Evolutionary conservation across 2,329 filamentous ascomycete species (phyloP).

Genomic region (Aspergillus pseudotamarii): DNA sequence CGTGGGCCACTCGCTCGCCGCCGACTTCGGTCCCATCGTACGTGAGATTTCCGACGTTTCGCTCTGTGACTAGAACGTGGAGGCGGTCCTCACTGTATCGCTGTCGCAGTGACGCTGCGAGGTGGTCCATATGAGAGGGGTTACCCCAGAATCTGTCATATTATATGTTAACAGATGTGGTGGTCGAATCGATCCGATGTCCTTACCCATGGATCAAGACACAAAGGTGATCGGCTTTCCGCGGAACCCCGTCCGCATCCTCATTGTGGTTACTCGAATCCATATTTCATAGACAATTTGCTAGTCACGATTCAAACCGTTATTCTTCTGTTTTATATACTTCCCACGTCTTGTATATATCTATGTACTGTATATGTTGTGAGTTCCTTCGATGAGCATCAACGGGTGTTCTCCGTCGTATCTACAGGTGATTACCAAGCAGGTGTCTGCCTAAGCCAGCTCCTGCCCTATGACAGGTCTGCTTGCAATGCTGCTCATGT

Average conservation of each 20-base stretch:
- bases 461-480: background rate
- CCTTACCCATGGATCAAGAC: constrained; percentile 65
- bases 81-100: constrained; percentile 54
- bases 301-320: background rate
- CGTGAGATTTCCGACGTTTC: constrained; percentile 61
- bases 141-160: constrained; percentile 61
- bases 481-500: background rate
- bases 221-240: constrained; percentile 56
- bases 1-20: constrained; percentile 65
- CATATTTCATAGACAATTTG: constrained; percentile 5
- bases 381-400: background rate
- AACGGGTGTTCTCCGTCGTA: background rate
- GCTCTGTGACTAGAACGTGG: constrained; percentile 59
- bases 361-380: background rate
- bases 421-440: constrained; percentile 1
- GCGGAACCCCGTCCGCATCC: constrained; percentile 2
- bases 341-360: background rate
- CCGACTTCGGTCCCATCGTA: constrained; percentile 71
- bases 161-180: constrained; percentile 1
- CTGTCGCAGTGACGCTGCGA: constrained; percentile 55
- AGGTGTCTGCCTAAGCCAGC: background rate
- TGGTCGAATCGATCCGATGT: background rate
- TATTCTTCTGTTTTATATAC: background rate
- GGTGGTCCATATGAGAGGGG: constrained; percentile 59
- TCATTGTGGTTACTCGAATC: constrained; percentile 8